phyloP scores from a whole-genome alignment of 805 yeast genomes.

The Candida vartiovaarae region DNA sequence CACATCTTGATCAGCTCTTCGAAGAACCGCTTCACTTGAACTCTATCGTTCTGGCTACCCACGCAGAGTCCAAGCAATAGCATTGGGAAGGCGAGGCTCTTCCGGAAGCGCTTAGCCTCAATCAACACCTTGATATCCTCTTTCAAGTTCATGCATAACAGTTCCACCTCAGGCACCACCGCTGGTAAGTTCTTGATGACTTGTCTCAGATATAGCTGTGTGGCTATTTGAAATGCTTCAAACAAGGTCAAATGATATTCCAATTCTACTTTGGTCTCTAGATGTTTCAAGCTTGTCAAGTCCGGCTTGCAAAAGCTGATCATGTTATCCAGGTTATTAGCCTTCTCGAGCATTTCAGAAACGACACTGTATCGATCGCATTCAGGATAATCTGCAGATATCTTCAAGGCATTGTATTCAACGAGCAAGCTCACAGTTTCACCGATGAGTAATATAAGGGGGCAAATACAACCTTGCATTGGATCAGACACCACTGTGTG shows the following conservation, averaged over 20 bases:
- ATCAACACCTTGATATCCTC: constrained; percentile 45
- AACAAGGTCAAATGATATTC: constrained; percentile 54
- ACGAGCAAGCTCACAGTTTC: constrained; percentile 10
- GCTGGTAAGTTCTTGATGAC: constrained; percentile 46
- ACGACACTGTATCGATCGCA: constrained; percentile 15
- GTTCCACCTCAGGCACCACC: constrained; percentile 45
- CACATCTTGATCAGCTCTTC: constrained; percentile 21
- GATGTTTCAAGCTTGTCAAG: constrained; percentile 27
- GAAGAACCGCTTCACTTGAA: constrained; percentile 20
- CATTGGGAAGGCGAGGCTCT: constrained; percentile 36
- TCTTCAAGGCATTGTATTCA: constrained; percentile 8
- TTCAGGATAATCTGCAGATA: constrained; percentile 3
- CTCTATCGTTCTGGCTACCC: constrained; percentile 18
- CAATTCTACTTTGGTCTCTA: constrained; percentile 31
- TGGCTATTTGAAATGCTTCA: constrained; percentile 50
- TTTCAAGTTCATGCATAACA: constrained; percentile 38
- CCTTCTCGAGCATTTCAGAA: constrained; percentile 14
- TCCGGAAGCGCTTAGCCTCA: constrained; percentile 41
- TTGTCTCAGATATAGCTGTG: constrained; percentile 47
- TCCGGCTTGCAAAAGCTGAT: constrained; percentile 44
- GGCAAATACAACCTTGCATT: constrained; percentile 63
- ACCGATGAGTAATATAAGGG: constrained; percentile 54
- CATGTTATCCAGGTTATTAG: constrained; percentile 32
- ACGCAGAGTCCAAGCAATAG: constrained; percentile 31
- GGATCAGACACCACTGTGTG: constrained; percentile 37